A percentile compares a stretch with the other conserved stretches of the same genome.
These are phyloP conservation scores for Neurospora tetraspora DNA, from an alignment of 495 filamentous ascomycete genomes.

Conservation along the genomic window DNA sequence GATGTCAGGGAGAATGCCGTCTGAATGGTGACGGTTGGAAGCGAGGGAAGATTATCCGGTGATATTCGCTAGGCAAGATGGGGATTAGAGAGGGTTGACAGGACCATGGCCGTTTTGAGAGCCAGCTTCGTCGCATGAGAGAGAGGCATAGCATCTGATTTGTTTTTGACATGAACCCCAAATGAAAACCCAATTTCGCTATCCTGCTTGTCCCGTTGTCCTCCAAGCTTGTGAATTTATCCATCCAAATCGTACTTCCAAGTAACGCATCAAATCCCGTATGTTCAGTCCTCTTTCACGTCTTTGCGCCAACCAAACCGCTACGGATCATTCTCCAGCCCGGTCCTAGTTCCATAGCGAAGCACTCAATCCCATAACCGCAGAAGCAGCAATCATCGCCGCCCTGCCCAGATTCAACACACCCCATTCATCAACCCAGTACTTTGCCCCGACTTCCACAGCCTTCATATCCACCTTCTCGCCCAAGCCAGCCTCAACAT, in stretches of 20 bases:
- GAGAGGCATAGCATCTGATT: neutral
- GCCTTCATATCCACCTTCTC: slow-evolving; percentile 18
- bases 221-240: neutral
- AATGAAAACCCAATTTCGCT: neutral
- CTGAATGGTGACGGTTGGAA: neutral
- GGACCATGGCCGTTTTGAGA: neutral
- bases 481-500: slow-evolving; percentile 9
- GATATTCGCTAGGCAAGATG: neutral
- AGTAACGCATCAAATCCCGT: neutral
- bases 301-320: neutral
- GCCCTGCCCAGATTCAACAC: slow-evolving; percentile 40
- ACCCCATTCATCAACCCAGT: slow-evolving; percentile 46
- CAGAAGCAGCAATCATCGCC: slow-evolving; percentile 14
- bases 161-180: neutral
- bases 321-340: neutral
- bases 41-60: neutral
- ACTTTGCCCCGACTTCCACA: slow-evolving; percentile 32
- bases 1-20: neutral
- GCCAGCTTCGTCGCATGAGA: neutral
- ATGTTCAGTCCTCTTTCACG: neutral
- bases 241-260: neutral
- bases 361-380: slow-evolving; percentile 11
- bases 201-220: neutral
- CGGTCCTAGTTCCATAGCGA: slow-evolving; percentile 1
- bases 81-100: neutral